These are phyloP conservation scores for Colletotrichum eremochloae DNA, from an alignment of 2,329 filamentous ascomycete genomes.

Conservation along the genomic window DNA sequence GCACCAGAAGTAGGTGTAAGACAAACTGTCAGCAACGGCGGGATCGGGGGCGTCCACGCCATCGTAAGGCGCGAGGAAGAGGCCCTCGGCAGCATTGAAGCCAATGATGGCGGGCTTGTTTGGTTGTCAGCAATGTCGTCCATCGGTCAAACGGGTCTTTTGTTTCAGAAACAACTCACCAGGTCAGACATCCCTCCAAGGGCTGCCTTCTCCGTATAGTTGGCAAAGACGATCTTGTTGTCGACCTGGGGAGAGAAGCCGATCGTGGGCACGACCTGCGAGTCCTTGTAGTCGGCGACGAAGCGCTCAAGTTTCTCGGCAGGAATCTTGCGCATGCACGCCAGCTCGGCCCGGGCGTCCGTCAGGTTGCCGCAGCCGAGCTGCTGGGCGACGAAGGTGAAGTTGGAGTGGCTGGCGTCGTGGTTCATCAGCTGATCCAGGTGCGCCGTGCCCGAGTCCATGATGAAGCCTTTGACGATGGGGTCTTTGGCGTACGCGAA, in stretches of 20 bases:
- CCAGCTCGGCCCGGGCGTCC: conserved; percentile 48
- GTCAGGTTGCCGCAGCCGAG: conserved; percentile 53
- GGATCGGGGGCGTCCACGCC: conserved; percentile 27
- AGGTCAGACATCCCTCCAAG: conserved; percentile 33
- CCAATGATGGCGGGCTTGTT: conserved; percentile 32
- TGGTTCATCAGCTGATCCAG: conserved; percentile 49
- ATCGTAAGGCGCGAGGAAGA: conserved; percentile 38
- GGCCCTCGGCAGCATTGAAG: conserved; percentile 34
- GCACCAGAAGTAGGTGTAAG: conserved; percentile 39
- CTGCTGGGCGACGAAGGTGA: conserved; percentile 55
- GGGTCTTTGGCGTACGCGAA: conserved; percentile 58
- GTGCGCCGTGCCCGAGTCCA: conserved; percentile 51
- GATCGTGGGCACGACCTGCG: conserved; percentile 45
- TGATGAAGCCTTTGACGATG: conserved; percentile 55
- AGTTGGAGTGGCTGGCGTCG: conserved; percentile 53
- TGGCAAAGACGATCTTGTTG: conserved; percentile 49
- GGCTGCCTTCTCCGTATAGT: conserved; percentile 48
- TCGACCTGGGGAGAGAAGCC: conserved; percentile 51
- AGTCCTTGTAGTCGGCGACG: conserved; percentile 47
- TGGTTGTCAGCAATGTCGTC: not conserved
- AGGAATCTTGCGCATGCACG: conserved; percentile 54
- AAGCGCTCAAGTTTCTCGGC: conserved; percentile 51
- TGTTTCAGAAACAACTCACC: not conserved
- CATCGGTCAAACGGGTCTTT: fast-evolving
- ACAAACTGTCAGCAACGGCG: conserved; percentile 23